phyloP scores from a whole-genome alignment of 2,329 filamentous ascomycete species.

The Pseudopyrenochaeta lycopersici region DNA sequence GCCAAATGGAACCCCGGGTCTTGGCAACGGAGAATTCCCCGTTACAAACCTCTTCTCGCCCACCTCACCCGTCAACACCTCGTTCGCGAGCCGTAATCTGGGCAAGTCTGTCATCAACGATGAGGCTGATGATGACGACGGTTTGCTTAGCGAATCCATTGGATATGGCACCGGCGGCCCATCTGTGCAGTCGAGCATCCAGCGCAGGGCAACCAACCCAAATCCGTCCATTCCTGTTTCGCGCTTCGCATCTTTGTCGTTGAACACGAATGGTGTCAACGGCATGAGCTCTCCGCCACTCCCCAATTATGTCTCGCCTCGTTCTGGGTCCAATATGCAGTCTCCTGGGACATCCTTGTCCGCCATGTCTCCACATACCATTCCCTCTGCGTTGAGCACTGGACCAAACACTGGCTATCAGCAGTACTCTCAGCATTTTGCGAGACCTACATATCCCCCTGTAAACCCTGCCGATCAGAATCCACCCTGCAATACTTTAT shows the following conservation, averaged over 20 bases:
- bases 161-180: conserved; percentile 77
- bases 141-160: conserved; percentile 75
- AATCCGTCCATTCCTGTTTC: conserved; percentile 75
- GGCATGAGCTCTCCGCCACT: conserved; percentile 64
- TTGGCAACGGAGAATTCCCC: conserved; percentile 67
- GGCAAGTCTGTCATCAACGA: conserved; percentile 79
- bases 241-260: conserved; percentile 73
- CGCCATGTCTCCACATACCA: conserved; percentile 61
- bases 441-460: conserved; percentile 76
- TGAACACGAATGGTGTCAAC: conserved; percentile 68
- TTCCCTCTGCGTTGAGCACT: conserved; percentile 64
- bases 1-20: conserved; percentile 62
- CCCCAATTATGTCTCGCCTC: conserved; percentile 61
- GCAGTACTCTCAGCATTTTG: conserved; percentile 65
- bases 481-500: conserved; percentile 95
- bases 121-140: conserved; percentile 75
- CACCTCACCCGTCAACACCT: conserved; percentile 76
- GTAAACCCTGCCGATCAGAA: conserved; percentile 96
- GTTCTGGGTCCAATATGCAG: conserved; percentile 59
- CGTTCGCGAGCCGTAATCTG: conserved; percentile 66
- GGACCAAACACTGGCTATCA: conserved; percentile 62
- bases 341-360: conserved; percentile 56
- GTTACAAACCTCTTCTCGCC: conserved; percentile 74
- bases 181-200: conserved; percentile 56
- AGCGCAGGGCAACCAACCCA: conserved; percentile 75